phyloP scores from a whole-genome alignment of 1,139 yeast genomes.

The Tardiomyces blankii region DNA sequence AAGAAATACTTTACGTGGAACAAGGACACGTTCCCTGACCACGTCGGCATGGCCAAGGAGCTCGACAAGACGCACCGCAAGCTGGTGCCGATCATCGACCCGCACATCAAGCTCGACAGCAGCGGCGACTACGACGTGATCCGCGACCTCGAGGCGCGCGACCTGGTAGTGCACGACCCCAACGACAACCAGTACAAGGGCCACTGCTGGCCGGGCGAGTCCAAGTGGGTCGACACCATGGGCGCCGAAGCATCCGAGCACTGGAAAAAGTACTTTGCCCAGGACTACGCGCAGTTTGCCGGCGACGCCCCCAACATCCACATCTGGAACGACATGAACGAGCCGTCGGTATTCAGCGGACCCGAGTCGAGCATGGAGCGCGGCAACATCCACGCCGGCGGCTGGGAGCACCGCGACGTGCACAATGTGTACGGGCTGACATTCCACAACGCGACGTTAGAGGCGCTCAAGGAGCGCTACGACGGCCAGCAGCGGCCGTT shows the following conservation, averaged over 20 bases:
- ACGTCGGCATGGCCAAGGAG: conserved; percentile 49
- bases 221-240: conserved; percentile 84
- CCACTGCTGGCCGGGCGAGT: conserved; percentile 98
- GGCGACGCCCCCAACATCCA: conserved; percentile 52
- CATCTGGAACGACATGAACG: conserved; percentile 98
- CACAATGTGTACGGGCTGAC: conserved; percentile 80
- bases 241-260: conserved; percentile 47
- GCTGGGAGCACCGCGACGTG: conserved; percentile 82
- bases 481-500: conserved; percentile 61
- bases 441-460: conserved; percentile 68
- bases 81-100: conserved; percentile 79
- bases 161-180: conserved; percentile 33
- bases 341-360: conserved; percentile 89
- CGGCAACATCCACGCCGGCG: conserved; percentile 65
- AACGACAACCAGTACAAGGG: conserved; percentile 53
- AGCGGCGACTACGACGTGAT: conserved; percentile 52
- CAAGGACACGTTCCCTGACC: conserved; percentile 59
- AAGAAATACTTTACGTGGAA: conserved; percentile 93
- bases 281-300: conserved; percentile 34
- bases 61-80: conserved; percentile 68
- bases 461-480: conserved; percentile 47
- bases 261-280: conserved; percentile 45
- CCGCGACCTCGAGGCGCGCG: conserved; percentile 33
- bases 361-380: conserved; percentile 88
- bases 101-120: conserved; percentile 58